Evolutionary conservation across 2,329 filamentous ascomycete species (phyloP).

Genomic region (Fusarium sambucinum): DNA sequence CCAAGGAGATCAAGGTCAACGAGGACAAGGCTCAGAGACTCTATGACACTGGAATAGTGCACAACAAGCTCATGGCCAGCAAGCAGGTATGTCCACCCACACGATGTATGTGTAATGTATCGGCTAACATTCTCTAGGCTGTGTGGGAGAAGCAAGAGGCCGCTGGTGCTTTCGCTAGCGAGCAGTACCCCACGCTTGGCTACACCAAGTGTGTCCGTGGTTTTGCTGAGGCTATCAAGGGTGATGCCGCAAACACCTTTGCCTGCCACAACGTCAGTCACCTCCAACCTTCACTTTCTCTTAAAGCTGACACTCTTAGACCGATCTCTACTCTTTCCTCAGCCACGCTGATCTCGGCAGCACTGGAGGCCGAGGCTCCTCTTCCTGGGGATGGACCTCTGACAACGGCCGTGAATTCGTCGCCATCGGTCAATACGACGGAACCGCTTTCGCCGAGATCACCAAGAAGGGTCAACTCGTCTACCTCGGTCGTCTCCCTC

Average conservation of each 20-base stretch:
- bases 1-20: constrained; percentile 40
- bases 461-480: constrained; percentile 57
- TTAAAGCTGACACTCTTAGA: constrained; percentile 13
- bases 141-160: constrained; percentile 52
- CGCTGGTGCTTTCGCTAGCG: constrained; percentile 52
- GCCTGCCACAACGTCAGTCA: constrained; percentile 58
- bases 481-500: constrained; percentile 61
- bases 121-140: constrained; percentile 36
- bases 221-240: constrained; percentile 58
- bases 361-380: constrained; percentile 52
- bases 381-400: constrained; percentile 62
- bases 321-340: constrained; percentile 67
- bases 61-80: constrained; percentile 37
- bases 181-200: constrained; percentile 54
- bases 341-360: constrained; percentile 66
- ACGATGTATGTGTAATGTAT: fast-evolving
- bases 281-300: fast-evolving
- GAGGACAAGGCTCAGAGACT: constrained; percentile 22
- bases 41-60: constrained; percentile 39
- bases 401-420: constrained; percentile 62
- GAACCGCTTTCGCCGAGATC: constrained; percentile 64
- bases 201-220: constrained; percentile 58
- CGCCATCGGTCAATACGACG: constrained; percentile 62
- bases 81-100: constrained; percentile 14
- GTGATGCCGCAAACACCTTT: constrained; percentile 62